These are phyloP conservation scores for Panaeolus cyanescens DNA, from an alignment of 768 basidiomycete genomes.

Conservation along the genomic window DNA sequence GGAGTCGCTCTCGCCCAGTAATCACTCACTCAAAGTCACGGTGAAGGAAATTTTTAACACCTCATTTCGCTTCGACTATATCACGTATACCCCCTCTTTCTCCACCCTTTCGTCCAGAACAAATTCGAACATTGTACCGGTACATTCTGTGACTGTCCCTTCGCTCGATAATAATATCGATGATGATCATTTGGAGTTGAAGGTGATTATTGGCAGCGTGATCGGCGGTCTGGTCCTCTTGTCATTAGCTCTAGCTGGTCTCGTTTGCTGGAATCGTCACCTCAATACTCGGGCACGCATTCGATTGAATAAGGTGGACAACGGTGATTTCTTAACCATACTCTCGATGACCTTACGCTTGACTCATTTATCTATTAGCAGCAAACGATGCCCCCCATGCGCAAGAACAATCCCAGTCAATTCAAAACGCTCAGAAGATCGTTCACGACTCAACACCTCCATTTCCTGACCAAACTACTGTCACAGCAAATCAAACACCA, in stretches of 20 bases:
- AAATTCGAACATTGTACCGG: background rate
- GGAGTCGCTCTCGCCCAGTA: slow-evolving; percentile 16
- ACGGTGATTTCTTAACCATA: too few relatives aligned
- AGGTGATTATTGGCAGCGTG: background rate
- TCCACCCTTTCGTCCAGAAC: background rate
- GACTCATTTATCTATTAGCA: too few relatives aligned
- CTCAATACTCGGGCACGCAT: background rate
- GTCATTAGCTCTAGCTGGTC: background rate
- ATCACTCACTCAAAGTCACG: slow-evolving; percentile 24
- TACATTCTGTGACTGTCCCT: background rate
- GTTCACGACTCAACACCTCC: too few relatives aligned
- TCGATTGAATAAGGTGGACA: too few relatives aligned
- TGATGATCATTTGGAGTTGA: background rate
- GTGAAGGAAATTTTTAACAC: slow-evolving; percentile 21
- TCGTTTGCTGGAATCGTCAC: background rate
- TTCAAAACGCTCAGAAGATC: too few relatives aligned
- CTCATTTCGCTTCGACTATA: slow-evolving; percentile 25
- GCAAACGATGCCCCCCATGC: too few relatives aligned
- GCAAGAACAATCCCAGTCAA: too few relatives aligned
- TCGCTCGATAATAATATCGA: background rate
- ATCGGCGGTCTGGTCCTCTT: background rate
- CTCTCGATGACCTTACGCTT: too few relatives aligned
- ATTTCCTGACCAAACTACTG: too few relatives aligned
- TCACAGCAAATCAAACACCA: too few relatives aligned
- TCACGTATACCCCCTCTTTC: slow-evolving; percentile 26